Evolutionary conservation across 805 yeast genomes (phyloP).

Genomic region (Schizosaccharomyces octosporus): DNA sequence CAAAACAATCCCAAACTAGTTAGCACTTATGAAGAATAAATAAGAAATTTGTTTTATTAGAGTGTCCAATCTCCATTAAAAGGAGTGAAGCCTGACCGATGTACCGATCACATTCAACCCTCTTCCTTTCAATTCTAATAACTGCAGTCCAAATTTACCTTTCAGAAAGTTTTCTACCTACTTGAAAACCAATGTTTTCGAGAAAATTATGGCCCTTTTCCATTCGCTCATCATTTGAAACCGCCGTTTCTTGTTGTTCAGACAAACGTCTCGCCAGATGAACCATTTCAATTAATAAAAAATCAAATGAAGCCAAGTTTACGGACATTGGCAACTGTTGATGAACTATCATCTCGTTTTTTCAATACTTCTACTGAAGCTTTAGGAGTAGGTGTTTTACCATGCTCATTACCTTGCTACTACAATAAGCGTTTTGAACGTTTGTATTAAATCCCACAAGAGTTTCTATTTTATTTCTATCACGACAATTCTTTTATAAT

Average conservation of each 20-base stretch:
- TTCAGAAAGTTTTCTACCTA: neutral
- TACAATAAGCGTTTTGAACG: too few relatives aligned
- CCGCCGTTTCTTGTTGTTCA: constrained; percentile 15
- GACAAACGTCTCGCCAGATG: constrained; percentile 48
- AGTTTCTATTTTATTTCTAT: too few relatives aligned
- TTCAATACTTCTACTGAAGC: neutral
- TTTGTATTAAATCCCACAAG: too few relatives aligned
- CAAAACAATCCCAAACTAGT: too few relatives aligned
- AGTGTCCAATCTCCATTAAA: too few relatives aligned
- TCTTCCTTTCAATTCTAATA: neutral
- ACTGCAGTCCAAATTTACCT: constrained; percentile 2
- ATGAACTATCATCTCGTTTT: neutral
- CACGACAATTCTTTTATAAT: too few relatives aligned
- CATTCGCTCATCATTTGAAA: neutral
- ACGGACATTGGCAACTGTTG: constrained; percentile 15
- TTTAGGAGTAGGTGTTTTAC: too few relatives aligned
- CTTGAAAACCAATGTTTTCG: neutral
- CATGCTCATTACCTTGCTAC: too few relatives aligned
- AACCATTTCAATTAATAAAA: constrained; percentile 49
- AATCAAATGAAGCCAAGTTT: constrained; percentile 32
- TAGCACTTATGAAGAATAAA: too few relatives aligned
- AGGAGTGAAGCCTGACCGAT: too few relatives aligned
- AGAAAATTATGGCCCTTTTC: neutral
- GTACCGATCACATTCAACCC: too few relatives aligned
- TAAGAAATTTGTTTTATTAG: too few relatives aligned